Percentiles rank a stretch among this genome's conserved stretches.
phyloP scores from a whole-genome alignment of 192 early-diverging fungal species.

The Phycomyces blakesleeanus region DNA sequence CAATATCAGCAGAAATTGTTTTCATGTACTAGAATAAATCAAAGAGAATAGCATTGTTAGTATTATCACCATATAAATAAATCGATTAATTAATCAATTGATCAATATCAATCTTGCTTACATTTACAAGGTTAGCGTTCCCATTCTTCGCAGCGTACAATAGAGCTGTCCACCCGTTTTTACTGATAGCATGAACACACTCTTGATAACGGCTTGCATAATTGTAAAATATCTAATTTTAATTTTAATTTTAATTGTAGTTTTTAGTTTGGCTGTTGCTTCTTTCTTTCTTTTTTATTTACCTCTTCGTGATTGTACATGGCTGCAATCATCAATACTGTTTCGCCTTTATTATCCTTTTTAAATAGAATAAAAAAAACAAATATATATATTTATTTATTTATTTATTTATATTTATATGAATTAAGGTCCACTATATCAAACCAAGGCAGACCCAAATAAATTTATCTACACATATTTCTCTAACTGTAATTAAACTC shows the following conservation, averaged over 20 bases:
- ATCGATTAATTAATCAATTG: background rate
- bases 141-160: constrained; percentile 37
- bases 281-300: too few species aligned
- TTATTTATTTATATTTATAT: too few species aligned
- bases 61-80: background rate
- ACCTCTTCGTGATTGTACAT: constrained; percentile 38
- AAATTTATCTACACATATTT: too few species aligned
- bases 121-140: constrained; percentile 34
- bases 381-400: background rate
- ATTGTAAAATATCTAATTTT: constrained; percentile 33
- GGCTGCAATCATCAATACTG: constrained; percentile 36
- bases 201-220: constrained; percentile 34
- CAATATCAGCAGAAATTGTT: constrained; percentile 32
- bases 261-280: too few species aligned
- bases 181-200: constrained; percentile 36
- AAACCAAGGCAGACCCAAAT: background rate
- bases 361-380: background rate
- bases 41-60: background rate
- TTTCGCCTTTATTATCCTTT: constrained; percentile 34
- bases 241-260: too few species aligned
- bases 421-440: too few species aligned
- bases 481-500: too few species aligned
- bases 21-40: constrained; percentile 23
- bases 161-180: constrained; percentile 32
- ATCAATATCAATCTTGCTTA: constrained; percentile 10